These are phyloP conservation scores for Aspergillus uvarum DNA, from an alignment of 2,329 filamentous ascomycete species.

Conservation along the genomic window DNA sequence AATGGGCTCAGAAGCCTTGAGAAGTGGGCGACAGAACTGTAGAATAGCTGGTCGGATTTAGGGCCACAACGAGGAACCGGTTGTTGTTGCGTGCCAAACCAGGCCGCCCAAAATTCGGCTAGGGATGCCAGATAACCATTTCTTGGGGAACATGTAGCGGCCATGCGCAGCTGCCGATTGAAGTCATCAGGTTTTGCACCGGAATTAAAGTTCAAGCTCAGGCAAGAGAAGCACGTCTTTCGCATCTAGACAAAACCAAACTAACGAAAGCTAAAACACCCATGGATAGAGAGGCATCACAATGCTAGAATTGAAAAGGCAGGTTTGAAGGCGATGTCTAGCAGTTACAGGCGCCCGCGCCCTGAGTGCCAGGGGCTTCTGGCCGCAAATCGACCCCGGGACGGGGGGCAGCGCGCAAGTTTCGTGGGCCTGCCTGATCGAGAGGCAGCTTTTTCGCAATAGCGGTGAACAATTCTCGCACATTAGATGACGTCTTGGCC, in stretches of 20 bases:
- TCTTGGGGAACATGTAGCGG: constrained; percentile 16
- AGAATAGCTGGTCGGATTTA: background rate
- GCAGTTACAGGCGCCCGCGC: constrained; percentile 63
- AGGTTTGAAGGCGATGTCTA: constrained; percentile 39
- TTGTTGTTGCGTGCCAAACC: background rate
- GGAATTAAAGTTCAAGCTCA: constrained; percentile 11
- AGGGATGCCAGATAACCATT: background rate
- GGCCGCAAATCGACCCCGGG: constrained; percentile 67
- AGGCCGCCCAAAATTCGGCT: constrained; percentile 2
- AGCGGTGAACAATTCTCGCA: constrained; percentile 90
- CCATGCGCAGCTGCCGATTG: constrained; percentile 15
- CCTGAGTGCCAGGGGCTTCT: constrained; percentile 60
- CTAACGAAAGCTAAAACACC: constrained; percentile 8
- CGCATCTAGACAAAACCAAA: constrained; percentile 20
- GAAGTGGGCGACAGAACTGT: background rate
- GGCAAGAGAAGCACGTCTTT: constrained; percentile 15
- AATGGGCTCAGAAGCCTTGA: background rate
- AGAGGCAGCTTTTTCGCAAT: constrained; percentile 97
- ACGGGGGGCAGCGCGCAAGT: constrained; percentile 66
- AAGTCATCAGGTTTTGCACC: constrained; percentile 2
- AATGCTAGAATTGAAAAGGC: constrained; percentile 10
- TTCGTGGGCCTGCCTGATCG: constrained; percentile 91
- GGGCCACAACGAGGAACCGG: constrained; percentile 3
- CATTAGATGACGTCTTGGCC: constrained; percentile 95
- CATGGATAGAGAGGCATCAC: constrained; percentile 7